phyloP scores from a whole-genome alignment of 2,329 filamentous ascomycete genomes.

The Chaetomium sp. region DNA sequence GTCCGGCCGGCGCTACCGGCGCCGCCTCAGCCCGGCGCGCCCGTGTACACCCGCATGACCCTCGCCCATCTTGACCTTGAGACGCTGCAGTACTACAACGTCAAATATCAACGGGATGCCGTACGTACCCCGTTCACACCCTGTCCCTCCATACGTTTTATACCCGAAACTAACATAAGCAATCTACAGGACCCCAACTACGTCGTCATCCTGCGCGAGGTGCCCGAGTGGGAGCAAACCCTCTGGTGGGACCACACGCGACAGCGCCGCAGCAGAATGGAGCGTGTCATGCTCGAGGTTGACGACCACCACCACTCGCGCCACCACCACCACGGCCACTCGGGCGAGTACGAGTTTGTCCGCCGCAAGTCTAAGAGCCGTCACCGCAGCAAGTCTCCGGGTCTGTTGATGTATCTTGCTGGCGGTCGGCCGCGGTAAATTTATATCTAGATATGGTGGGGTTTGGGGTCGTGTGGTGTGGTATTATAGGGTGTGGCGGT shows the following conservation, averaged over 20 bases:
- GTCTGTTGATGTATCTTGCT: constrained; percentile 51
- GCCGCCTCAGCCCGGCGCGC: constrained; percentile 20
- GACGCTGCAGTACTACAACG: constrained; percentile 48
- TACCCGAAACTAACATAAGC: not conserved
- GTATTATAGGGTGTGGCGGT: too few relatives aligned
- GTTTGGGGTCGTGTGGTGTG: too few relatives aligned
- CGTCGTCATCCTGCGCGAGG: constrained; percentile 66
- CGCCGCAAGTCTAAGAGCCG: constrained; percentile 47
- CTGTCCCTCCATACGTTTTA: not conserved
- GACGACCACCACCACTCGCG: constrained; percentile 35
- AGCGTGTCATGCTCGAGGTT: constrained; percentile 40
- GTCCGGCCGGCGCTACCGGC: constrained; percentile 31
- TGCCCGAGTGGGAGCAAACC: constrained; percentile 65
- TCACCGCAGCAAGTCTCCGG: constrained; percentile 50
- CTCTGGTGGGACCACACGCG: constrained; percentile 66
- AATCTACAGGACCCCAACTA: constrained; percentile 55
- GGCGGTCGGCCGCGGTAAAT: constrained; percentile 40
- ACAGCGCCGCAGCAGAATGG: constrained; percentile 44
- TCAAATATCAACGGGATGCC: constrained; percentile 52
- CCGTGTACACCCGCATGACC: constrained; percentile 59
- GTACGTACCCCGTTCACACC: constrained; percentile 34
- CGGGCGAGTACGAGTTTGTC: constrained; percentile 46
- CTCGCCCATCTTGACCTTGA: constrained; percentile 56
- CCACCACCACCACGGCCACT: constrained; percentile 29
- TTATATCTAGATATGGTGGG: too few relatives aligned